These are phyloP conservation scores for Miamiensis avidus DNA, from an alignment of 169 alveolate species.

Conservation along the genomic window DNA sequence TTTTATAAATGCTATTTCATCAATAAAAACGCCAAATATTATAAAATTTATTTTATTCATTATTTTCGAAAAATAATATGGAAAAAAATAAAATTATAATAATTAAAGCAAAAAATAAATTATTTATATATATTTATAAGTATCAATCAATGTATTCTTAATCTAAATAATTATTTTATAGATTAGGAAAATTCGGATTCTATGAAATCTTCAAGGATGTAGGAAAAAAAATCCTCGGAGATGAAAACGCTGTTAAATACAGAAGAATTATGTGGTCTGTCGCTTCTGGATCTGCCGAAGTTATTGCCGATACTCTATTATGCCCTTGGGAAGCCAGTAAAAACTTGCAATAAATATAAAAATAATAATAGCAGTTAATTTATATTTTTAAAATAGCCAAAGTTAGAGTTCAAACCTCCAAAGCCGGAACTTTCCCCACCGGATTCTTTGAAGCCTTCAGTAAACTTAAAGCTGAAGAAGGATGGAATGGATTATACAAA, in stretches of 20 bases:
- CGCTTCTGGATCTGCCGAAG: slow-evolving; percentile 98
- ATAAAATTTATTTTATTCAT: too few relatives aligned
- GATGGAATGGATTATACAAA: slow-evolving; percentile 69
- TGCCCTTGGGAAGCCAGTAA: slow-evolving; percentile 99
- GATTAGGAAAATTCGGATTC: slow-evolving; percentile 98
- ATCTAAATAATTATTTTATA: too few relatives aligned
- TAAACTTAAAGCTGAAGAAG: slow-evolving; percentile 76
- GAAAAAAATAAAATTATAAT: too few relatives aligned
- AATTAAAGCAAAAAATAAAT: too few relatives aligned
- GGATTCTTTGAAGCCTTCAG: slow-evolving; percentile 77
- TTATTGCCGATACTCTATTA: slow-evolving; percentile 96
- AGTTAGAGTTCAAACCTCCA: slow-evolving; percentile 92
- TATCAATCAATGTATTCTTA: too few relatives aligned
- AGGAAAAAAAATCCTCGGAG: slow-evolving; percentile 83
- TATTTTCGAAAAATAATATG: too few relatives aligned
- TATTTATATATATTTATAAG: too few relatives aligned
- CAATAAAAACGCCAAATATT: too few relatives aligned
- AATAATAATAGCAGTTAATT: too few relatives aligned
- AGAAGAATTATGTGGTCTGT: slow-evolving; percentile 94
- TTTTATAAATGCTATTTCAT: too few relatives aligned
- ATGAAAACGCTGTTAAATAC: slow-evolving; percentile 82
- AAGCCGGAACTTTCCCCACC: slow-evolving; percentile 87
- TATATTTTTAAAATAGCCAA: too few relatives aligned
- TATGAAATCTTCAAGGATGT: slow-evolving; percentile 97
- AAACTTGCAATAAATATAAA: too few relatives aligned